Evolutionary conservation across 1,284 basidiomycete species (phyloP).

Genomic region (Rhizoctonia solani): DNA sequence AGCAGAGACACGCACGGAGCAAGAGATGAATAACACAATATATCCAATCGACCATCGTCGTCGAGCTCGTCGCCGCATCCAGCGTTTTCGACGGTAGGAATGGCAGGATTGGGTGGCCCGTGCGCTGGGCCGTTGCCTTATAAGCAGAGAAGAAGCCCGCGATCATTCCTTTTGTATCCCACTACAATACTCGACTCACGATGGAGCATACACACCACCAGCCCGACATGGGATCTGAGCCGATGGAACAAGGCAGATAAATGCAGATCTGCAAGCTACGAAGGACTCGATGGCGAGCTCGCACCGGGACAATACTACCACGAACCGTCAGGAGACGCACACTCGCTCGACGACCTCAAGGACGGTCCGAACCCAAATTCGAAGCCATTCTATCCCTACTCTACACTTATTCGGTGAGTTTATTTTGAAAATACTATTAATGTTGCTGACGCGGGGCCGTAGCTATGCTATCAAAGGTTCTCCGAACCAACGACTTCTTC

Average conservation of each 20-base stretch:
- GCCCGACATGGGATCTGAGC: constrained; percentile 21
- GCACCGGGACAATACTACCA: constrained; percentile 31
- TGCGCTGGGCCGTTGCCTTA: constrained; percentile 20
- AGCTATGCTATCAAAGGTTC: constrained; percentile 87
- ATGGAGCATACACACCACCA: constrained; percentile 25
- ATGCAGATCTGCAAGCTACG: constrained; percentile 21
- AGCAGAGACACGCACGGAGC: constrained; percentile 13
- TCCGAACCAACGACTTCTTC: constrained; percentile 75
- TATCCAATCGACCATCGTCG: background rate
- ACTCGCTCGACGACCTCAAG: constrained; percentile 34
- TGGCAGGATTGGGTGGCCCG: constrained; percentile 30
- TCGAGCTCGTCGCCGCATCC: background rate
- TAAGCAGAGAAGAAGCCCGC: constrained; percentile 26
- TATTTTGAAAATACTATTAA: background rate
- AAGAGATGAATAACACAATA: constrained; percentile 12
- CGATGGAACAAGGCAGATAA: constrained; percentile 16
- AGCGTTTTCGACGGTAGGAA: background rate
- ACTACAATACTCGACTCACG: too few relatives aligned
- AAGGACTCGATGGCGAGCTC: constrained; percentile 18
- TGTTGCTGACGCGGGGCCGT: constrained; percentile 18
- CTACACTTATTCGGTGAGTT: constrained; percentile 78
- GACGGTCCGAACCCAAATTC: constrained; percentile 35
- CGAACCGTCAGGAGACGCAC: constrained; percentile 23
- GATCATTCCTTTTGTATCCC: constrained; percentile 1
- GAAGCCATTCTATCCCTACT: constrained; percentile 73